phyloP scores from a whole-genome alignment of 1,284 basidiomycete species.

The Trametes versicolor region DNA sequence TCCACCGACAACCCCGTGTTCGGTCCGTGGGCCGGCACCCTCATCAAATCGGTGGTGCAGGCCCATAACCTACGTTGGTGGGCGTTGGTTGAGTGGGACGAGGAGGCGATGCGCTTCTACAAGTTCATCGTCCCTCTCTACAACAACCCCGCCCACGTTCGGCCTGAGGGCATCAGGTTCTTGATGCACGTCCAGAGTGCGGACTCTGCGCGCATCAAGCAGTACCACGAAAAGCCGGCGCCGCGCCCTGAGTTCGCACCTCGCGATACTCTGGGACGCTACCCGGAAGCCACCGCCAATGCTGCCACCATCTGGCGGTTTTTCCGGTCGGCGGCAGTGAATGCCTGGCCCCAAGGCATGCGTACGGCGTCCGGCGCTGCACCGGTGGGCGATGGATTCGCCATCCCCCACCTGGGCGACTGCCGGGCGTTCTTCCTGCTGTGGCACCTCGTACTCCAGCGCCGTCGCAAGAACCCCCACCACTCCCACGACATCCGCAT shows the following conservation, averaged over 20 bases:
- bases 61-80: constrained; percentile 5
- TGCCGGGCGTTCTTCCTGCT: neutral
- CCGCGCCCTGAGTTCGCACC: neutral
- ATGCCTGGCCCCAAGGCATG: neutral
- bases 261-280: neutral
- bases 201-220: neutral
- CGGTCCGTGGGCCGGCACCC: neutral
- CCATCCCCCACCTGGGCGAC: neutral
- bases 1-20: neutral
- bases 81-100: neutral
- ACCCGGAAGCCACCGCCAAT: neutral
- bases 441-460: neutral
- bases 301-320: neutral
- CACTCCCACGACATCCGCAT: neutral
- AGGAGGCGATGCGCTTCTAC: neutral
- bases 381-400: neutral
- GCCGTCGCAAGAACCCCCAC: neutral
- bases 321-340: neutral
- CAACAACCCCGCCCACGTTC: neutral
- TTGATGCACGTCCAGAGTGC: neutral
- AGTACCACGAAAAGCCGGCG: neutral
- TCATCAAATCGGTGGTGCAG: neutral
- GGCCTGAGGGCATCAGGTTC: neutral
- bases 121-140: neutral
- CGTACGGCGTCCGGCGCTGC: neutral